These are phyloP conservation scores for Mikania micrantha DNA, from an alignment of 129 eudicot genomes.

Conservation along the genomic window DNA sequence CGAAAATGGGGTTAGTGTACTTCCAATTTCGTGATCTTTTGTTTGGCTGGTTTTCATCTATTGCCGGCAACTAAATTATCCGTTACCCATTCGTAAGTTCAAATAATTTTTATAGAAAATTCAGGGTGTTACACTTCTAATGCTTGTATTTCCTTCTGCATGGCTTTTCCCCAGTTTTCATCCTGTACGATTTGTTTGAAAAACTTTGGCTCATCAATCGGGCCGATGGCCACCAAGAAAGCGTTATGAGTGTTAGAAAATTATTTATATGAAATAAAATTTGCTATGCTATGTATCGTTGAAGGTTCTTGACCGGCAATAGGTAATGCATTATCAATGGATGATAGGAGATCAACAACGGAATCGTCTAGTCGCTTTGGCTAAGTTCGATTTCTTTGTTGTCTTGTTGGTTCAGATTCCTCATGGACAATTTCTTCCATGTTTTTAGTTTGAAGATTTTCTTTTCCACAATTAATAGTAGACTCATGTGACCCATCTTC, in stretches of 20 bases:
- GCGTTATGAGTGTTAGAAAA: no score
- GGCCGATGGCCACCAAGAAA: neutral
- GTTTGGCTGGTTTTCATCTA: no score
- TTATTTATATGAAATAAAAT: neutral
- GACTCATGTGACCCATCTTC: neutral
- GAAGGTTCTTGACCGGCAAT: neutral
- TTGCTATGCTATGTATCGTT: neutral
- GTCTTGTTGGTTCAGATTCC: neutral
- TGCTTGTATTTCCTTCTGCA: neutral
- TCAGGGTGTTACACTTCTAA: no score
- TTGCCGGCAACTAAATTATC: no score
- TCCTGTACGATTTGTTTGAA: neutral
- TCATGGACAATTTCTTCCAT: neutral
- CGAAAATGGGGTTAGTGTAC: no score
- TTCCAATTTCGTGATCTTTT: no score
- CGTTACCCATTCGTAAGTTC: no score
- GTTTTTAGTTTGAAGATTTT: neutral
- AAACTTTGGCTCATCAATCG: neutral
- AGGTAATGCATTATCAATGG: neutral
- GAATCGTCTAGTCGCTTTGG: neutral
- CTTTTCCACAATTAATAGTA: neutral
- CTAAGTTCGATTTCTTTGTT: neutral
- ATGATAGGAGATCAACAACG: neutral
- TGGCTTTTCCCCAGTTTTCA: neutral
- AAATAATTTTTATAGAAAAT: no score